Conservation (phyloP, 208 protist species). For the Borovskyia barvae region DNA sequence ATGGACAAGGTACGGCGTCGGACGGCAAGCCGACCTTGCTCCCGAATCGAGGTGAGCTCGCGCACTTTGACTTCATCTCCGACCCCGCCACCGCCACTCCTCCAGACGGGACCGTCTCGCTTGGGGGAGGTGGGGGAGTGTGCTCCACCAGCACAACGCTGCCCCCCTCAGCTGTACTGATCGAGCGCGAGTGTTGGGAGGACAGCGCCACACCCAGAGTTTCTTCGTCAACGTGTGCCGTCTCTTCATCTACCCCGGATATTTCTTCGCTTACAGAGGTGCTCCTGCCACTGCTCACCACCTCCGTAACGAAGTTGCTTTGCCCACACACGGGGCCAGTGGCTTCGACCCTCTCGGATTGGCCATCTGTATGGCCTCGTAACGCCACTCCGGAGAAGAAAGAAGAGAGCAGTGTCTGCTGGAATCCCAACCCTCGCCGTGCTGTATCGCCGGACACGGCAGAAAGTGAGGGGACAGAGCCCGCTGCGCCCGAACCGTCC, state of each 20-base stretch:
- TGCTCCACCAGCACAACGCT: not conserved
- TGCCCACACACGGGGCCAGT: not conserved
- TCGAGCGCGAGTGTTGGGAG: not conserved
- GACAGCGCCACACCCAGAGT: not conserved
- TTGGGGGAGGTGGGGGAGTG: not conserved
- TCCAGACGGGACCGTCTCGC: not conserved
- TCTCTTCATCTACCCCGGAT: not conserved
- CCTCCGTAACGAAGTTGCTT: not conserved
- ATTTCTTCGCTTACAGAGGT: too few species aligned
- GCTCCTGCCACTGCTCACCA: not conserved
- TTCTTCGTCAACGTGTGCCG: not conserved
- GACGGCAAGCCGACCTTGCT: too few species aligned
- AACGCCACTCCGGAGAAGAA: not conserved
- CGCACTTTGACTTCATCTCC: too few species aligned
- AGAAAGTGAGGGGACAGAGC: not conserved
- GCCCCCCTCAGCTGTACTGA: not conserved
- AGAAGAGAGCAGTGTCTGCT: conserved; percentile 17
- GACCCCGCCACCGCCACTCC: too few species aligned
- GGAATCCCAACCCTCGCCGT: not conserved
- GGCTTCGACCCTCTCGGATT: too few species aligned
- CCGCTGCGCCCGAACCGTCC: not conserved
- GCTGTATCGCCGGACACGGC: not conserved
- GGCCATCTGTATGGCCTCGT: too few species aligned
- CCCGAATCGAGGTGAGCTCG: too few species aligned
- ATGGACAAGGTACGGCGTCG: too few species aligned